Conservation (phyloP, 2,329 filamentous ascomycete genomes). For the Arthrinium phaeospermum region DNA sequence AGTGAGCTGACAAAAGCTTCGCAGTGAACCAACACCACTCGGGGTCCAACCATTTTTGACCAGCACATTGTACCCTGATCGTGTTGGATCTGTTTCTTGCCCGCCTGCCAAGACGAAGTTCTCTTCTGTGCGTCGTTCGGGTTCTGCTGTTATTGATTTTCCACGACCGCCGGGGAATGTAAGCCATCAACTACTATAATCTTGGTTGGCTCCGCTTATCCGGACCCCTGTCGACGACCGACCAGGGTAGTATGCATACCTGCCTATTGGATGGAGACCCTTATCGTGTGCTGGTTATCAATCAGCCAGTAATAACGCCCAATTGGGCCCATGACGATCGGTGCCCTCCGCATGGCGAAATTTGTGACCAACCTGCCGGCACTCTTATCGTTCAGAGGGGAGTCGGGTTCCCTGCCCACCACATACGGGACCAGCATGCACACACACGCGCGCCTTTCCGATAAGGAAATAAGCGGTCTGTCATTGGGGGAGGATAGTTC, state of each 20-base stretch:
- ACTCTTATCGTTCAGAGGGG: neutral
- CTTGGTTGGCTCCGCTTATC: neutral
- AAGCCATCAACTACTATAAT: neutral
- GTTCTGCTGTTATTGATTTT: no score
- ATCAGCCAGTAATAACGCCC: neutral
- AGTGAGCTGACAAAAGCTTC: neutral
- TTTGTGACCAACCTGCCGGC: neutral
- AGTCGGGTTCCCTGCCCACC: neutral
- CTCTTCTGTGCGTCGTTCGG: neutral
- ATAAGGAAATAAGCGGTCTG: slow-evolving; percentile 7
- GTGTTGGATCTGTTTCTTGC: neutral
- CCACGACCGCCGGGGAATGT: no score
- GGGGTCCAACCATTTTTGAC: no score
- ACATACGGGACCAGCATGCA: neutral
- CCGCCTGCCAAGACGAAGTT: neutral
- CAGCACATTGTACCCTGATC: no score
- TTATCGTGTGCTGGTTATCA: slow-evolving; percentile 7
- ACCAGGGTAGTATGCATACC: neutral
- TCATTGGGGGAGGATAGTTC: neutral
- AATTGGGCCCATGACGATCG: neutral
- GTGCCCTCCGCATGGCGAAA: neutral
- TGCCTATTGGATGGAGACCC: neutral
- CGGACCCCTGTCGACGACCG: neutral
- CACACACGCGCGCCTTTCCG: neutral
- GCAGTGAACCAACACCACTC: neutral